A percentile compares a stretch with the other conserved stretches of the same genome.
Evolutionary conservation across 2,329 filamentous ascomycete species (phyloP).

Genomic region (Fusarium subglutinans): DNA sequence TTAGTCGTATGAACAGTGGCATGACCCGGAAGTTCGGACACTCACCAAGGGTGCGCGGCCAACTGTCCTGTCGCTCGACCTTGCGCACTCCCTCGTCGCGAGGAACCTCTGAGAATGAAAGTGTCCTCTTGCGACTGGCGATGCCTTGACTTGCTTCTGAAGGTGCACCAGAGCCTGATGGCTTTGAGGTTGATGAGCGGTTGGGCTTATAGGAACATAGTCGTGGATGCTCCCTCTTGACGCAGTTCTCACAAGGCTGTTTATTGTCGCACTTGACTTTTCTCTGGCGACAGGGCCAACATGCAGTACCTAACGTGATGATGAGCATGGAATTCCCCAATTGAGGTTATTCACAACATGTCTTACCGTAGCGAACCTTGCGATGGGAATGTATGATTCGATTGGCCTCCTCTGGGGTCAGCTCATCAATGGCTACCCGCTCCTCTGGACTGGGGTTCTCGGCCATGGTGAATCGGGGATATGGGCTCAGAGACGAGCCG

Average conservation of each 20-base stretch:
- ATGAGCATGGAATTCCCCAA: slow-evolving; percentile 15
- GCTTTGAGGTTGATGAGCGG: slow-evolving; percentile 52
- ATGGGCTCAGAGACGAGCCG: slow-evolving; percentile 31
- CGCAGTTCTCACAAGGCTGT: slow-evolving; percentile 73
- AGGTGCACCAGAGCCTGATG: slow-evolving; percentile 41
- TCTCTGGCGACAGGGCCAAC: slow-evolving; percentile 73
- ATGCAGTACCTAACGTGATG: slow-evolving; percentile 62
- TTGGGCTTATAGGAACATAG: slow-evolving; percentile 75
- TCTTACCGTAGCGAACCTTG: slow-evolving; percentile 73
- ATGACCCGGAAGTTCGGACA: slow-evolving; percentile 13
- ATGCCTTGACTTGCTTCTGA: slow-evolving; percentile 38
- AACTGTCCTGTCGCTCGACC: slow-evolving; percentile 52
- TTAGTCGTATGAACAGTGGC: slow-evolving; percentile 21
- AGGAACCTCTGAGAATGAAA: slow-evolving; percentile 46
- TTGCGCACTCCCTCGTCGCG: slow-evolving; percentile 45
- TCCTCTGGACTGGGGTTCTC: slow-evolving; percentile 56
- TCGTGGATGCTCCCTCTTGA: slow-evolving; percentile 71
- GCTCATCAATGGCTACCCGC: slow-evolving; percentile 61
- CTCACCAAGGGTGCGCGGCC: slow-evolving; percentile 55
- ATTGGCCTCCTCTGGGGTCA: slow-evolving; percentile 72
- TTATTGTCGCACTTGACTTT: slow-evolving; percentile 77
- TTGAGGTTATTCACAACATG: slow-evolving; percentile 29
- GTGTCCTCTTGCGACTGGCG: slow-evolving; percentile 47
- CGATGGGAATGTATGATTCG: slow-evolving; percentile 75
- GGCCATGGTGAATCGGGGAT: slow-evolving; percentile 51